Conservation (phyloP, 495 filamentous ascomycete genomes). For the Penicillium parvum region DNA sequence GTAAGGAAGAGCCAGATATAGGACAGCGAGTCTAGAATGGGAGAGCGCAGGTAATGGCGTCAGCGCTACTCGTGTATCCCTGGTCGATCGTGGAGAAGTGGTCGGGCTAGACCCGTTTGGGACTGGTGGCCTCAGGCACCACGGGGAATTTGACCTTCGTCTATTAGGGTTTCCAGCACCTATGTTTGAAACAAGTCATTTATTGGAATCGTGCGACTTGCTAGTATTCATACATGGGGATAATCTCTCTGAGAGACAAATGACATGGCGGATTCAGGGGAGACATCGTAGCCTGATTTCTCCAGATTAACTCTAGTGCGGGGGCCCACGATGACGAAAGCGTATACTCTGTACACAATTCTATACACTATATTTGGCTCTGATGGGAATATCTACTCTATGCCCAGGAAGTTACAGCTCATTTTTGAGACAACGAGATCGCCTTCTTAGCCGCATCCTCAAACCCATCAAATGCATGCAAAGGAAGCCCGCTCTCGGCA, state of each 20-base stretch:
- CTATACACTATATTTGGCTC: too few species aligned
- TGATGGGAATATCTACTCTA: conserved; percentile 3
- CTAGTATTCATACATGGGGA: too few species aligned
- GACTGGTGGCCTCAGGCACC: conserved; percentile 2
- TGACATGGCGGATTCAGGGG: too few species aligned
- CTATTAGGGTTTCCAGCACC: neutral
- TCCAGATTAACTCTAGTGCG: too few species aligned
- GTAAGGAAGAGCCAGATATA: neutral
- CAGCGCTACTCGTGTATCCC: conserved; percentile 15
- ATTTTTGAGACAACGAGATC: conserved; percentile 53
- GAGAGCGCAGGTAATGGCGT: conserved; percentile 22
- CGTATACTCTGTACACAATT: too few species aligned
- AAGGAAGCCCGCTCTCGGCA: conserved; percentile 63
- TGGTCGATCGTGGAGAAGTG: conserved; percentile 28
- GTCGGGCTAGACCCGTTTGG: conserved; percentile 21
- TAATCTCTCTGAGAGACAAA: too few species aligned
- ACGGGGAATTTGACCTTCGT: neutral
- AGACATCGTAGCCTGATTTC: too few species aligned
- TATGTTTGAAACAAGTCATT: too few species aligned
- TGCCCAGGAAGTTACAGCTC: too few species aligned
- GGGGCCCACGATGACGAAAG: too few species aligned
- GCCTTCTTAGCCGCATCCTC: conserved; percentile 74
- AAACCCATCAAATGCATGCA: conserved; percentile 79
- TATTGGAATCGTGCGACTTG: too few species aligned
- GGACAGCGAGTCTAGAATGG: conserved; percentile 2